phyloP scores from a whole-genome alignment of 805 yeast genomes.

The Yamadazyma kitorensis region DNA sequence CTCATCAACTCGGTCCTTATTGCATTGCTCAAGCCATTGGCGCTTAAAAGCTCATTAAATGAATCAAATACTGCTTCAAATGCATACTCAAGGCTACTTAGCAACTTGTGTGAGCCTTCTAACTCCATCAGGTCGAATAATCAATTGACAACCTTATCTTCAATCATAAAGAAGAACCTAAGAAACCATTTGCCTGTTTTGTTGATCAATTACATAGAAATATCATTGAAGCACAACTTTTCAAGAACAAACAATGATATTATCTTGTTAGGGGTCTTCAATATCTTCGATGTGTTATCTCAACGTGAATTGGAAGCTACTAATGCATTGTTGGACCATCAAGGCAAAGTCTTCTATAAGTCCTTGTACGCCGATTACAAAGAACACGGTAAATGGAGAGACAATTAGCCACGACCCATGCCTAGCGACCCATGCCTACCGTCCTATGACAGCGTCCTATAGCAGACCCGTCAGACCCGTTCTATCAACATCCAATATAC shows the following conservation, averaged over 20 bases:
- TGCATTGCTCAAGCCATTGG: conserved; percentile 48
- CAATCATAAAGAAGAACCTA: conserved; percentile 55
- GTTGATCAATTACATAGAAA: conserved; percentile 54
- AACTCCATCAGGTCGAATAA: conserved; percentile 24
- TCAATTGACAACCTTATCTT: conserved; percentile 43
- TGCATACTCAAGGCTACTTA: conserved; percentile 55
- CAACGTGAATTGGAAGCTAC: conserved; percentile 60
- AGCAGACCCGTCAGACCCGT: too few species aligned
- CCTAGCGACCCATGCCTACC: too few species aligned
- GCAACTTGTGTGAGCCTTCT: conserved; percentile 74
- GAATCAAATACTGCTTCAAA: conserved; percentile 10
- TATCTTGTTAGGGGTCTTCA: conserved; percentile 55
- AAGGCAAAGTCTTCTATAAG: conserved; percentile 67
- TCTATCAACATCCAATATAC: neutral
- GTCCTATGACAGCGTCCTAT: too few species aligned
- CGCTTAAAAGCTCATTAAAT: conserved; percentile 18
- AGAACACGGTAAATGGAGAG: conserved; percentile 80
- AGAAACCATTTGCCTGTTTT: conserved; percentile 63
- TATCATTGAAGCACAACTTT: conserved; percentile 51
- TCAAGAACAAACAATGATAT: conserved; percentile 44
- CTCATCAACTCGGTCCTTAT: conserved; percentile 50
- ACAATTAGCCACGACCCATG: too few species aligned
- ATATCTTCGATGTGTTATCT: conserved; percentile 68
- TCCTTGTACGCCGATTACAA: conserved; percentile 69
- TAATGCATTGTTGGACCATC: conserved; percentile 62